phyloP scores from a whole-genome alignment of 23 red algal genomes.

The Chondrus crispus region DNA sequence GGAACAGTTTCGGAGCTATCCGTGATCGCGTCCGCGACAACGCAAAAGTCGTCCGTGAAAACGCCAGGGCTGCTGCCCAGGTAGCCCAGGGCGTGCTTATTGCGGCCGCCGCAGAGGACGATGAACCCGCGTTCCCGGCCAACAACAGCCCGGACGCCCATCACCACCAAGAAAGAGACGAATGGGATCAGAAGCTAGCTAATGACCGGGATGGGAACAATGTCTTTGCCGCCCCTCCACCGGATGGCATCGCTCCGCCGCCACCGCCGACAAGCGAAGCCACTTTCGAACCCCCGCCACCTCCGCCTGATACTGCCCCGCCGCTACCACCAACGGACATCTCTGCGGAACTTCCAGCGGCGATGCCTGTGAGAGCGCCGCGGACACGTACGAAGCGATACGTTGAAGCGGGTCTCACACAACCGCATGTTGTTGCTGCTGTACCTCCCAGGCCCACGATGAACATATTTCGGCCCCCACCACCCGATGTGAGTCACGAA shows the following conservation, averaged over 20 bases:
- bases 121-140: background rate
- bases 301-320: background rate
- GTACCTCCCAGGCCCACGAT: too few relatives aligned
- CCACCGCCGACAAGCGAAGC: too few relatives aligned
- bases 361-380: background rate
- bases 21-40: slow-evolving; percentile 54
- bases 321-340: background rate
- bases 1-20: slow-evolving; percentile 40
- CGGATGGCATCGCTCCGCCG: too few relatives aligned
- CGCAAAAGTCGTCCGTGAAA: background rate
- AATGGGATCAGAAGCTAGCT: too few relatives aligned
- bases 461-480: too few relatives aligned
- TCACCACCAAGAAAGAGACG: too few relatives aligned
- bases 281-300: background rate
- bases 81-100: slow-evolving; percentile 44
- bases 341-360: background rate
- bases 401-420: too few relatives aligned
- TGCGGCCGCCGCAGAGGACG: slow-evolving; percentile 47
- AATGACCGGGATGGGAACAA: too few relatives aligned
- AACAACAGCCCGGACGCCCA: background rate
- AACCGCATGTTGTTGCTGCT: too few relatives aligned
- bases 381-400: too few relatives aligned
- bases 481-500: too few relatives aligned
- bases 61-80: slow-evolving; percentile 47
- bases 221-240: too few relatives aligned